Percentiles rank a stretch among this genome's conserved stretches.
phyloP scores from a whole-genome alignment of 139 green algal genomes.

The Micractinium conductrix region DNA sequence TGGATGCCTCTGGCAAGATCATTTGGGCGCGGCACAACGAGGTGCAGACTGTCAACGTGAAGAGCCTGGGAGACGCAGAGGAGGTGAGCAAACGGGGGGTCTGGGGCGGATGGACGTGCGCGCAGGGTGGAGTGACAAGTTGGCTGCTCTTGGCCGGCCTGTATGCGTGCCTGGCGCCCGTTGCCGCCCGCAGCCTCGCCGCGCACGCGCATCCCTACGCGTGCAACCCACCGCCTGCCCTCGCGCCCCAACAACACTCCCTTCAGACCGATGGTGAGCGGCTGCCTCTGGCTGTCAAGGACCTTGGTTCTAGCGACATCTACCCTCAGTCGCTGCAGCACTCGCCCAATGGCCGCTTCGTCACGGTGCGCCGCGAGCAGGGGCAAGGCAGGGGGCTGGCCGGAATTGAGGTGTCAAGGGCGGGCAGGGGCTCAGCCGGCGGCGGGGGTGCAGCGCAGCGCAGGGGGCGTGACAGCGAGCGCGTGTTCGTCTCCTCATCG shows the following conservation, averaged over 20 bases:
- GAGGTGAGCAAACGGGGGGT: constrained; percentile 44
- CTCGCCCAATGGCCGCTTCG: constrained; percentile 94
- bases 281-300: constrained; percentile 96
- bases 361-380: no score
- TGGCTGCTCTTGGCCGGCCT: background rate
- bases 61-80: constrained; percentile 76
- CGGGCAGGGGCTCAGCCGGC: no score
- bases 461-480: no score
- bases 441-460: no score
- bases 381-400: no score
- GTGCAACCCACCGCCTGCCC: background rate
- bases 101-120: background rate
- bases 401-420: no score
- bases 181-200: no score
- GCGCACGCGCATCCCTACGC: no score
- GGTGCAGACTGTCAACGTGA: constrained; percentile 91
- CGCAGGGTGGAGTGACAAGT: background rate
- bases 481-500: no score
- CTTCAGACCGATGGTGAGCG: constrained; percentile 88
- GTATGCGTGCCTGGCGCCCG: background rate
- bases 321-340: constrained; percentile 94
- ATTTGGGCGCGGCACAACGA: constrained; percentile 94
- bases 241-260: background rate
- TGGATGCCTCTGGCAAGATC: constrained; percentile 97
- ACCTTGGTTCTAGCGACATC: constrained; percentile 93